phyloP scores from a whole-genome alignment of 2,329 filamentous ascomycete genomes.

The Fusarium verrucosum region DNA sequence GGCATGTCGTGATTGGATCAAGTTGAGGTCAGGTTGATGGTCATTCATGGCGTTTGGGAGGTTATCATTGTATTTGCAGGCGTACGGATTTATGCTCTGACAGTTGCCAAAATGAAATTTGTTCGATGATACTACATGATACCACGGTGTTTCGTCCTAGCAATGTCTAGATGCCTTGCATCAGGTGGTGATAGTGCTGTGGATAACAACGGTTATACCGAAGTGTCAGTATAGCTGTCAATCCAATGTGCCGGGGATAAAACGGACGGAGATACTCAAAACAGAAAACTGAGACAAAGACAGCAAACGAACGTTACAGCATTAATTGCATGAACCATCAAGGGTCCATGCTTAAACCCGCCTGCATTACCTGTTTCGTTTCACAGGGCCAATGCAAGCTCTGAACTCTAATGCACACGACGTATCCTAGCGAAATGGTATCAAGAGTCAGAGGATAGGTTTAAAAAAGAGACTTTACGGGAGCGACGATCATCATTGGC shows the following conservation, averaged over 20 bases:
- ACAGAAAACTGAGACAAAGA: too few relatives aligned
- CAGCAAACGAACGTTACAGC: background rate
- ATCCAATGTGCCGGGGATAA: constrained; percentile 22
- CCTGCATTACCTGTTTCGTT: constrained; percentile 30
- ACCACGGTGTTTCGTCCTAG: background rate
- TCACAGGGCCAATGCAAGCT: constrained; percentile 13
- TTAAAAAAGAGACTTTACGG: background rate
- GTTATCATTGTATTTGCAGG: constrained; percentile 25
- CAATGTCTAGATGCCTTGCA: background rate
- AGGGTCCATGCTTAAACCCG: constrained; percentile 8
- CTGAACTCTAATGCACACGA: background rate
- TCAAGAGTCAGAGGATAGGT: background rate
- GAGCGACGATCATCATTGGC: constrained; percentile 29
- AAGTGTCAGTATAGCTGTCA: background rate
- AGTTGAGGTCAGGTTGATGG: background rate
- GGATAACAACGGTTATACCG: constrained; percentile 4
- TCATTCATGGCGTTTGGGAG: constrained; percentile 27
- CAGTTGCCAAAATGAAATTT: constrained; percentile 8
- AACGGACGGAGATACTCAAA: constrained; percentile 21
- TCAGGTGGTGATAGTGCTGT: background rate
- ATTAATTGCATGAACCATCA: constrained; percentile 19
- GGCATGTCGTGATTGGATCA: background rate
- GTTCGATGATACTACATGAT: background rate
- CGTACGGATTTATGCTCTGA: constrained; percentile 16
- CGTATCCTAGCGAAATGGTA: constrained; percentile 14